Conservation (phyloP, 495 filamentous ascomycete species). For the Penicillium coprophilum region DNA sequence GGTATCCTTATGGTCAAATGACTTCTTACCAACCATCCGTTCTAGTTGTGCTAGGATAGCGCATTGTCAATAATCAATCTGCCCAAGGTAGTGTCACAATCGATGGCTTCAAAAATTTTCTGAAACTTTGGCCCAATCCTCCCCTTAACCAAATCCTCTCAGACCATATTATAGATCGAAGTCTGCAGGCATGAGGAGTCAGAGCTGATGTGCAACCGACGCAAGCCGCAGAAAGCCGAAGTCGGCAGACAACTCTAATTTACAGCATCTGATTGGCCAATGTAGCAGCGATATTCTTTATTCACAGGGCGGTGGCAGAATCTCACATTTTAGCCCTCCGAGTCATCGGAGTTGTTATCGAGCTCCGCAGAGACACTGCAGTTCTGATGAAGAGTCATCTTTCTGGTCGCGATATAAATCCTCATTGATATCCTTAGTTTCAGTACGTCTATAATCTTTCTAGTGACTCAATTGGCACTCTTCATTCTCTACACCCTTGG, state of each 20-base stretch:
- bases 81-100: background rate
- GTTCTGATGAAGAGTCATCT: conserved; percentile 28
- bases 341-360: conserved; percentile 32
- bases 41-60: background rate
- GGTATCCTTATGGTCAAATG: no score
- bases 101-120: background rate
- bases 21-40: no score
- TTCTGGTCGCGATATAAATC: conserved; percentile 22
- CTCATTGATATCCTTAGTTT: conserved; percentile 13
- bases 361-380: conserved; percentile 31
- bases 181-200: background rate
- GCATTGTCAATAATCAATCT: background rate
- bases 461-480: conserved; percentile 10
- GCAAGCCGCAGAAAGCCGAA: conserved; percentile 19
- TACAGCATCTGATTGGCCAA: conserved; percentile 16
- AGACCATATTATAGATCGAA: background rate
- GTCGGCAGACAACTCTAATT: conserved; percentile 20
- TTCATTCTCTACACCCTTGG: background rate
- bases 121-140: no score
- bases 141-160: background rate
- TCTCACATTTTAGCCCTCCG: conserved; percentile 7
- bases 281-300: conserved; percentile 8
- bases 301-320: conserved; percentile 23
- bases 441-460: conserved; percentile 11
- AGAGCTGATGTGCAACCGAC: background rate